Evolutionary conservation across 768 basidiomycete species (phyloP).

Genomic region (Boletellus ananiceps): DNA sequence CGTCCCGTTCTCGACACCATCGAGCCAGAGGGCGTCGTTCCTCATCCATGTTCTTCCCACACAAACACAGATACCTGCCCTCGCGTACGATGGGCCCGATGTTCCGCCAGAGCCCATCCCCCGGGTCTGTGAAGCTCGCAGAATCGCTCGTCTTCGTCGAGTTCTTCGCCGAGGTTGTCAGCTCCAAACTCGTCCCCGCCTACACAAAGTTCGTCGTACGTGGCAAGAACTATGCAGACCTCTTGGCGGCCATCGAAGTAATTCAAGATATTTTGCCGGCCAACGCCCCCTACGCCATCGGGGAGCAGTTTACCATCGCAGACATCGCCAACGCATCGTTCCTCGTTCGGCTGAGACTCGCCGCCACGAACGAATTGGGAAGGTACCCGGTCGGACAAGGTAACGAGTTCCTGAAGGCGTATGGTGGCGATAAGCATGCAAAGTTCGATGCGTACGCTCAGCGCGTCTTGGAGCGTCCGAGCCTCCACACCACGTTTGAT

Average conservation of each 20-base stretch:
- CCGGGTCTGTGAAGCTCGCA: conserved; percentile 54
- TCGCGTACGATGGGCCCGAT: conserved; percentile 58
- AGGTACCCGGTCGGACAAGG: conserved; percentile 47
- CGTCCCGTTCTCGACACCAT: too few species aligned
- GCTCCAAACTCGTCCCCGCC: conserved; percentile 40
- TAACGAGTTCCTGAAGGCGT: conserved; percentile 36
- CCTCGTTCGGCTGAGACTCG: conserved; percentile 45
- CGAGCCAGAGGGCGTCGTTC: background rate
- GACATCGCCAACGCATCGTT: conserved; percentile 60
- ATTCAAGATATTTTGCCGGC: conserved; percentile 48
- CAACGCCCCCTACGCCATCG: conserved; percentile 35
- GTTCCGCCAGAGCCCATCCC: conserved; percentile 53
- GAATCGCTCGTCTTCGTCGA: conserved; percentile 66
- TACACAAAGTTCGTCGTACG: conserved; percentile 35
- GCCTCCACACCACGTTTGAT: conserved; percentile 52
- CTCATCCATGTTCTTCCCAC: background rate
- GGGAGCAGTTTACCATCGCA: conserved; percentile 42
- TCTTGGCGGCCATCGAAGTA: conserved; percentile 42
- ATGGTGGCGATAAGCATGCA: conserved; percentile 41
- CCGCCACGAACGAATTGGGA: conserved; percentile 48
- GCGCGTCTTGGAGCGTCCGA: conserved; percentile 47
- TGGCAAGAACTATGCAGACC: conserved; percentile 38
- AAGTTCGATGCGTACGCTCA: conserved; percentile 46
- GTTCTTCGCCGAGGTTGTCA: conserved; percentile 57
- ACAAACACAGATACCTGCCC: conserved; percentile 24